Percentiles rank a stretch among this genome's conserved stretches.
These are phyloP conservation scores for Jackrogersella multiformis DNA, from an alignment of 495 filamentous ascomycete genomes.

Conservation along the genomic window DNA sequence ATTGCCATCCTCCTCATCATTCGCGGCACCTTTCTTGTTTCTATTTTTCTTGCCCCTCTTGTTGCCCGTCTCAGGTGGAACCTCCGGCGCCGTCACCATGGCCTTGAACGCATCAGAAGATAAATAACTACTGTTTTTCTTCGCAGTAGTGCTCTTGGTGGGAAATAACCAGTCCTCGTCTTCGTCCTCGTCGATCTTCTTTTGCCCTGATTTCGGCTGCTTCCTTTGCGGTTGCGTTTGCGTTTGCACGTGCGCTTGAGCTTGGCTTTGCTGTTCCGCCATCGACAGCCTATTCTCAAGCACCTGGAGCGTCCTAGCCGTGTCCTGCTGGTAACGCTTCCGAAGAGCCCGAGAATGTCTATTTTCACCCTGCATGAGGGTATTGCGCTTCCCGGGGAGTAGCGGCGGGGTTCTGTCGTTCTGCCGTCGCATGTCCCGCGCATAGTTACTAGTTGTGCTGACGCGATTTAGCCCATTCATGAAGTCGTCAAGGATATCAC, in stretches of 20 bases:
- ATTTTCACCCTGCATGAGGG: too few relatives aligned
- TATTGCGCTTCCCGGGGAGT: too few relatives aligned
- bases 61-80: too few relatives aligned
- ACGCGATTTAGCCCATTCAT: slow-evolving; percentile 15
- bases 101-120: slow-evolving; percentile 15
- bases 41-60: not conserved
- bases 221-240: not conserved
- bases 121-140: not conserved
- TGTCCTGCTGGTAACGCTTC: not conserved
- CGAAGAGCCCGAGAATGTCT: not conserved
- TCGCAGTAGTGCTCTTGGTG: too few relatives aligned
- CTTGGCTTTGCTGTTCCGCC: not conserved
- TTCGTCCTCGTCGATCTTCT: not conserved
- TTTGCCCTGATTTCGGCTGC: not conserved
- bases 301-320: not conserved
- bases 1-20: too few relatives aligned
- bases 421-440: slow-evolving; percentile 19
- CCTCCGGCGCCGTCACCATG: not conserved
- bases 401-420: not conserved
- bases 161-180: too few relatives aligned
- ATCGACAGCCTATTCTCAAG: not conserved
- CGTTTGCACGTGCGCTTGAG: not conserved
- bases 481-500: slow-evolving; percentile 34
- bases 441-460: slow-evolving; percentile 15
- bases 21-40: too few relatives aligned